phyloP scores from a whole-genome alignment of 1,284 basidiomycete species.

The Ceratobasidium theobromae region DNA sequence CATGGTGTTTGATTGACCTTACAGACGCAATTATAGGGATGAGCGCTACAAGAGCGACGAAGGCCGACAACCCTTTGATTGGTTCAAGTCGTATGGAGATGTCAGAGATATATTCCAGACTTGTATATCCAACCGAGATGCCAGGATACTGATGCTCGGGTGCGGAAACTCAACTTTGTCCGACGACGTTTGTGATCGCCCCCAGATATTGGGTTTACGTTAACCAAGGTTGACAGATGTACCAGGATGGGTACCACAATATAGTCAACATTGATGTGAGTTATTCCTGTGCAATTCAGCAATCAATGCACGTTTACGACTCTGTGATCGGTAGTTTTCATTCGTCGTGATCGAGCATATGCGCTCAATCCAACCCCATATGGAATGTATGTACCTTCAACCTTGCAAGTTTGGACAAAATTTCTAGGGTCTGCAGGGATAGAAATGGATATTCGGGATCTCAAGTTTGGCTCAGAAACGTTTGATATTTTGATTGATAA shows the following conservation, averaged over 20 bases:
- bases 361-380: conserved; percentile 67
- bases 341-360: conserved; percentile 79
- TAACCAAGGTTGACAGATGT: conserved; percentile 62
- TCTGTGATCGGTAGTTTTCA: conserved; percentile 63
- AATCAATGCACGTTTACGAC: neutral
- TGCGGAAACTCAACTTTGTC: conserved; percentile 87
- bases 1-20: neutral
- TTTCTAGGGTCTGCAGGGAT: conserved; percentile 55
- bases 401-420: neutral
- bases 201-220: neutral
- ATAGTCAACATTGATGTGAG: conserved; percentile 84
- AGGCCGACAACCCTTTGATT: conserved; percentile 63
- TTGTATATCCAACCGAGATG: conserved; percentile 62
- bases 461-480: conserved; percentile 63
- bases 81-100: conserved; percentile 78
- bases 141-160: conserved; percentile 82
- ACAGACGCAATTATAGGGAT: neutral
- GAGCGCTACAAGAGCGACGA: conserved; percentile 14
- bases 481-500: conserved; percentile 92
- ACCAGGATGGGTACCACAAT: conserved; percentile 82
- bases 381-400: conserved; percentile 64
- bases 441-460: conserved; percentile 82
- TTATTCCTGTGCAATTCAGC: conserved; percentile 31
- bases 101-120: conserved; percentile 59
- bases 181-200: conserved; percentile 57